Base-by-base conservation (phyloP, 148 eudicot genomes). In the Bassia scoparia region DNA sequence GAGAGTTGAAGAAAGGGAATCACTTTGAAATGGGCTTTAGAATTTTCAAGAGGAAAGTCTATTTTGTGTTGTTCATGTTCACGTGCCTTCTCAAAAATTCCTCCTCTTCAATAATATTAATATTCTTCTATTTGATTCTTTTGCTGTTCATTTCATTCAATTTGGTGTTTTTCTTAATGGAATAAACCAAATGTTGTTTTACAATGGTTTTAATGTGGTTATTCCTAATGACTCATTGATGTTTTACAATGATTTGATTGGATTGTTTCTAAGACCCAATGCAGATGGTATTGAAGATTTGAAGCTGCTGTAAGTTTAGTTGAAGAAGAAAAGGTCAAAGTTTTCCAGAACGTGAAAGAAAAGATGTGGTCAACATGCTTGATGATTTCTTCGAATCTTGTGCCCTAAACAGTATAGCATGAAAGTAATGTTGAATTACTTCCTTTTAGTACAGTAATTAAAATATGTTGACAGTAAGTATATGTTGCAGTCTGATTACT, bases 211-310 rank as follows among this genome's bases (percentile, higher is more conserved):
- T n/a, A n/a, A n/a, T n/a, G n/a, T n/a, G n/a, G n/a, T n/a, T n/a
- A 1, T 41, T 41, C 46, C 46, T 41, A 5, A 41, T 41, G 12
- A 41, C 6, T 14, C 14, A 41, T 8, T 41, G 46, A 41, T 41
- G 46, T 41, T 41, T 41, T 41, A 41, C 12, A 5, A 41, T 41
- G 46, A 37, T 37, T 37, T 37, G 7, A 37, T 2, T 37, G 43
- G 43, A 6, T 37, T 37, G 5, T 37, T 2, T 37, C 43, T 37
- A 37, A 31, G 34, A 10, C 48, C 21, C 1, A 63, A 56, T 80
- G 54, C 81, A 91, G 94, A 80, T 84, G 89, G 85, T 69, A 71
- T 85, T 65, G 79, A 84, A 52, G 71, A 81, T 81, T 85, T 65
- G 79, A 84, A 52, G 71, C 83, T 81, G 74, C 86, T 53, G 76